Percentiles rank a stretch among this genome's conserved stretches.
Evolutionary conservation across 306 rosid species (phyloP).

Genomic region (Rosa multiflora): DNA sequence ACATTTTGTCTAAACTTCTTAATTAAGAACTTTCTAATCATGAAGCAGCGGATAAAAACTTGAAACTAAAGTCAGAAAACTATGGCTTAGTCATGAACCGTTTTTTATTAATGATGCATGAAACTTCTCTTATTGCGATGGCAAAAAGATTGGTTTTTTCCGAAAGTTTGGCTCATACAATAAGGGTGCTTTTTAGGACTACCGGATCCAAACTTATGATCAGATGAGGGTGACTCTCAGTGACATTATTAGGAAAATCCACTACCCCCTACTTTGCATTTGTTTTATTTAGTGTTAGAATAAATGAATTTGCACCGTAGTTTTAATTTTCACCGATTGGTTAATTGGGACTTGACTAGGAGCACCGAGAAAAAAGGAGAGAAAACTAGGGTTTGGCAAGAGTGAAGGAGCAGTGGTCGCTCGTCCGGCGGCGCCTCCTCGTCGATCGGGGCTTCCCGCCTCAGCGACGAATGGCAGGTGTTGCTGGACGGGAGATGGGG

Average conservation of each 20-base stretch:
- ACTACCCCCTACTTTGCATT: background rate
- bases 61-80: background rate
- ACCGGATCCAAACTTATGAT: background rate
- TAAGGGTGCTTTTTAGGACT: background rate
- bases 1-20: background rate
- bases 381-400: too few relatives aligned
- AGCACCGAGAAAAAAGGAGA: too few relatives aligned
- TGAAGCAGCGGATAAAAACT: background rate
- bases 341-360: too few relatives aligned
- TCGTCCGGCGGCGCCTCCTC: too few relatives aligned
- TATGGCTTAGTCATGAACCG: background rate
- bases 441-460: too few relatives aligned
- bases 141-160: background rate
- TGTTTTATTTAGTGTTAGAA: background rate
- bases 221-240: background rate
- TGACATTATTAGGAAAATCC: background rate
- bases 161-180: background rate
- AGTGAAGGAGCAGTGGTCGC: too few relatives aligned
- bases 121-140: background rate
- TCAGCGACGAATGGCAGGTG: too few relatives aligned
- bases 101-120: background rate
- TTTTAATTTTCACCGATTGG: too few relatives aligned
- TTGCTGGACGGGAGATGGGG: too few relatives aligned
- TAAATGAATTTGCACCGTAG: too few relatives aligned
- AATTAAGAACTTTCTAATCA: background rate